Conservation (phyloP, 1,284 basidiomycete genomes). For the Athelia psychrophila region DNA sequence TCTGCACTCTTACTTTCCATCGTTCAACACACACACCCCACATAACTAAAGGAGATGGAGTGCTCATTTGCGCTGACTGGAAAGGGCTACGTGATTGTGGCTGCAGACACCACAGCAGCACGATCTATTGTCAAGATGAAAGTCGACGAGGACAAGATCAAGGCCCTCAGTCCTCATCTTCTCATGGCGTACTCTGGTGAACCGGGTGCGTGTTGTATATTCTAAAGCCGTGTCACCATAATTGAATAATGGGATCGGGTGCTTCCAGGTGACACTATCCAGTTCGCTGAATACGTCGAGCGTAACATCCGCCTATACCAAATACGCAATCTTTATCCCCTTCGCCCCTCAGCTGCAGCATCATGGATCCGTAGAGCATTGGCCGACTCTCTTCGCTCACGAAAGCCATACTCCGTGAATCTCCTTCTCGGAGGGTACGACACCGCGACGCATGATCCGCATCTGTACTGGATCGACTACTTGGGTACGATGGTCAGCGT, state of each 20-base stretch:
- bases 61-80: conserved; percentile 77
- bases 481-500: conserved; percentile 87
- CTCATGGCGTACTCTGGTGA: conserved; percentile 96
- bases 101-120: conserved; percentile 87
- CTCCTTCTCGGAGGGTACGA: conserved; percentile 94
- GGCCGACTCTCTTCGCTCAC: conserved; percentile 87
- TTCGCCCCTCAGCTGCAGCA: conserved; percentile 88
- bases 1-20: too few species aligned
- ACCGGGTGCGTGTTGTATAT: conserved; percentile 58
- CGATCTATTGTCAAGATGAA: conserved; percentile 98
- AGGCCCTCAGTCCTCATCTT: conserved; percentile 85
- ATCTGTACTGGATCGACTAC: conserved; percentile 96
- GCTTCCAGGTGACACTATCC: conserved; percentile 84
- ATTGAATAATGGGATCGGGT: background rate
- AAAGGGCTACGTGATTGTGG: conserved; percentile 89
- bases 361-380: conserved; percentile 93
- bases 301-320: conserved; percentile 95
- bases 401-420: conserved; percentile 90
- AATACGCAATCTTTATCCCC: conserved; percentile 89
- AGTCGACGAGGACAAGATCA: conserved; percentile 96
- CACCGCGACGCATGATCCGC: conserved; percentile 58
- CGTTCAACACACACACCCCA: too few species aligned
- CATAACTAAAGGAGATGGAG: conserved; percentile 48
- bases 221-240: background rate
- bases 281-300: conserved; percentile 96